Percentiles rank a stretch among this genome's conserved stretches.
These are phyloP conservation scores for Phytomonas sp. DNA, from an alignment of 208 protist species.

Conservation along the genomic window DNA sequence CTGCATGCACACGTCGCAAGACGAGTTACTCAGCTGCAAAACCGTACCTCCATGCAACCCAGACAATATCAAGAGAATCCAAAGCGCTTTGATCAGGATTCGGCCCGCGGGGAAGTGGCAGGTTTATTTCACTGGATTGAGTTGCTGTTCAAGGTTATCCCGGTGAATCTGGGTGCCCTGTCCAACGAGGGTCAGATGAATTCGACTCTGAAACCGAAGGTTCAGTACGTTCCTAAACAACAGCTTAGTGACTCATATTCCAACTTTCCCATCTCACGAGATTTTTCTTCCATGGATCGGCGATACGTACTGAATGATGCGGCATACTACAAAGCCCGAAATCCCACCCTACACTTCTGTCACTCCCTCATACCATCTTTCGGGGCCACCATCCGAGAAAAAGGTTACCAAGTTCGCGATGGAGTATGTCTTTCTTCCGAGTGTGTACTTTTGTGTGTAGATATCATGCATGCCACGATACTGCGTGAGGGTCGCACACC, in stretches of 20 bases:
- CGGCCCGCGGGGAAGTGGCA: not conserved
- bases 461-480: slow-evolving; percentile 43
- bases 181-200: not conserved
- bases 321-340: slow-evolving; percentile 18
- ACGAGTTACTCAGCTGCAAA: not conserved
- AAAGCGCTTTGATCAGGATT: not conserved
- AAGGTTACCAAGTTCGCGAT: slow-evolving; percentile 12
- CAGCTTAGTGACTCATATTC: not conserved
- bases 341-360: slow-evolving; percentile 46
- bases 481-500: slow-evolving; percentile 30
- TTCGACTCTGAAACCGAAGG: not conserved
- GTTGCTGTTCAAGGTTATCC: not conserved
- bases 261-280: not conserved
- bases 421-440: slow-evolving; percentile 60
- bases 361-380: slow-evolving; percentile 46
- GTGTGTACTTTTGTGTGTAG: slow-evolving; percentile 60
- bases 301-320: slow-evolving; percentile 13
- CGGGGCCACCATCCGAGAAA: slow-evolving; percentile 10
- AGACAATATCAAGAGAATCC: not conserved
- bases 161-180: not conserved
- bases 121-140: not conserved
- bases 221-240: not conserved
- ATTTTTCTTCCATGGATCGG: not conserved
- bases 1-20: not conserved
- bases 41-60: not conserved